Evolutionary conservation across 345 rosid species (phyloP), one percentile per base, ranked within the genome.

Genomic region (Microthlaspi erraticum): DNA sequence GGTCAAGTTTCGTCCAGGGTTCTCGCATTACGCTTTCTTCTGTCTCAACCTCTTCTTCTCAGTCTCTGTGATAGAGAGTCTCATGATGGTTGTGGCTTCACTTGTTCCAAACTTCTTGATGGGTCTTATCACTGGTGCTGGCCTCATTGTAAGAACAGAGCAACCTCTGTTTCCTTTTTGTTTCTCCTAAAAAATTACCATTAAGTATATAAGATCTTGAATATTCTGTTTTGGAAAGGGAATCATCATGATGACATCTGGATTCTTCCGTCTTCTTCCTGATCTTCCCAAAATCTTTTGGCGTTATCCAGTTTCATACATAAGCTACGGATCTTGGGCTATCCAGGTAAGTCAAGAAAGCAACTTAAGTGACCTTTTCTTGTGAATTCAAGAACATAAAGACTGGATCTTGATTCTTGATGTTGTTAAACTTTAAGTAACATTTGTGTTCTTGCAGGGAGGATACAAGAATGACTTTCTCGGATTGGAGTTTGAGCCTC

Each of bases 21-120:
- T 90, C 72, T 71, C 85, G 0, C 66, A 84, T 73, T 88, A 83
- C 26, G 80, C 66, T 1, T 90, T 83, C 84, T 87, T 88, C 80
- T 83, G 85, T 48, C 87, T 86, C 71, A 86, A 90, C 76, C 74
- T 90, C 60, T 84, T 84, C 68, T 72, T 79, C 66, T 75, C 83
- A 78, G 82, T 90, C 58, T 76, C 90, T 56, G 93, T 88, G 5
- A 82, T 90, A 51, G 96, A 90, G 83, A 90, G 96, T 74, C 82
- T 90, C 75, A 88, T 90, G 96, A 90, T 90, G 96, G 88, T 90
- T 71, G 67, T 86, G 42, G 96, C 96, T 76, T 81, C 96, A 33
- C 54, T 90, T 62, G 96, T 90, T 74, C 91, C 96, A n/a, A 88
- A 90, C 76, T 90, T 82, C 82, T 56, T 90, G 69, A 90, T 79